Percentiles rank a stretch among this genome's conserved stretches.
Evolutionary conservation across 805 yeast species (phyloP).

Genomic region (Candida railenensis): DNA sequence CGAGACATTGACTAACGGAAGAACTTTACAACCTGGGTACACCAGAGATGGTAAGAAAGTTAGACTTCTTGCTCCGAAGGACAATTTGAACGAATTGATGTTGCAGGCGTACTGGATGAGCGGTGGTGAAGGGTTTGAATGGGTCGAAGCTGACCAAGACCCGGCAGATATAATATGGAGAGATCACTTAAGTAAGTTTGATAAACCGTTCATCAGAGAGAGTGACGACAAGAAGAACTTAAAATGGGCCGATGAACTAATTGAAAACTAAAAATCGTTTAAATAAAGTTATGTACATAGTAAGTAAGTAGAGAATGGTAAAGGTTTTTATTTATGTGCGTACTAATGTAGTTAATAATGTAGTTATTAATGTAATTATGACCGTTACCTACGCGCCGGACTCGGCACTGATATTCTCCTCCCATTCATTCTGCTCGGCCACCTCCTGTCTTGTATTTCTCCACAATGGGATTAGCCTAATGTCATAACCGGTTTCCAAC

Average conservation of each 20-base stretch:
- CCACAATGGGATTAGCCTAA: conserved; percentile 32
- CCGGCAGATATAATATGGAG: conserved; percentile 66
- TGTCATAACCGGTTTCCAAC: conserved; percentile 37
- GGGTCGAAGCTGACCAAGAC: conserved; percentile 90
- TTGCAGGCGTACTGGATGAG: conserved; percentile 84
- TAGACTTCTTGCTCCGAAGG: conserved; percentile 39
- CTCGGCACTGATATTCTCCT: too few species aligned
- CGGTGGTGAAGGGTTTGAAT: conserved; percentile 82
- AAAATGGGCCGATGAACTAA: conserved; percentile 42
- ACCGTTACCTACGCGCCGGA: too few species aligned
- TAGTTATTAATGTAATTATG: too few species aligned
- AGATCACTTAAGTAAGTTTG: conserved; percentile 23
- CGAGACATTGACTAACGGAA: conserved; percentile 18
- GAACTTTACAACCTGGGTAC: conserved; percentile 32
- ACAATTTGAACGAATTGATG: conserved; percentile 64
- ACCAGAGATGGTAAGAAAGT: conserved; percentile 38
- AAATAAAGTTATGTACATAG: conserved; percentile 8
- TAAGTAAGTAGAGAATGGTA: too few species aligned
- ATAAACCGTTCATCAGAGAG: conserved; percentile 16
- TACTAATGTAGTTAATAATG: neutral
- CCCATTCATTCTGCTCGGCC: neutral
- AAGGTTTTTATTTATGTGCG: neutral
- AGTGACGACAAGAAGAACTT: conserved; percentile 15
- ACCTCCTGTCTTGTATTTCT: neutral
- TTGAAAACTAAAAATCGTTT: conserved; percentile 14